Conservation (phyloP, 768 basidiomycete species). For the Podaxis sp. region DNA sequence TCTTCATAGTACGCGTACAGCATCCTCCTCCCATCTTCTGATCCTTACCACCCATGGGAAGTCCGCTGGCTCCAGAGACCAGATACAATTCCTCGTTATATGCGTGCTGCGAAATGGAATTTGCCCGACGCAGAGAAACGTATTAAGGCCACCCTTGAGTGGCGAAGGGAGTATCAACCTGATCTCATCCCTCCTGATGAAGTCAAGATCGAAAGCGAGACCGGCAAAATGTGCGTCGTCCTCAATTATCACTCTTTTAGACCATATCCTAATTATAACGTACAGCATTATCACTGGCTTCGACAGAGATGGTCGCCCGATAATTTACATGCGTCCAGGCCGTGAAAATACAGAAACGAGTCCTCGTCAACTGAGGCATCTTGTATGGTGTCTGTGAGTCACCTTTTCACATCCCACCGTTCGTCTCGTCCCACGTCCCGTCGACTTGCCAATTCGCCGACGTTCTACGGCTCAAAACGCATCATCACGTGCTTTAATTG, state of each 20-base stretch:
- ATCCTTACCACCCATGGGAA: conserved; percentile 79
- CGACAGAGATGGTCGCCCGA: conserved; percentile 82
- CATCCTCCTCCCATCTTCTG: conserved; percentile 60
- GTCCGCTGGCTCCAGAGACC: conserved; percentile 67
- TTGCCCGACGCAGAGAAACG: conserved; percentile 73
- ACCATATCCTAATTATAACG: not conserved
- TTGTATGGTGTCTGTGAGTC: conserved; percentile 83
- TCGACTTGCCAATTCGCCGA: not conserved
- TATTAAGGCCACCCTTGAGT: conserved; percentile 75
- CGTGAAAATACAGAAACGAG: conserved; percentile 80
- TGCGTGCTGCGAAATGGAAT: conserved; percentile 87
- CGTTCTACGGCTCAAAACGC: too few species aligned
- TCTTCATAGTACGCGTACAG: conserved; percentile 60
- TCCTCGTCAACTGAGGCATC: conserved; percentile 77
- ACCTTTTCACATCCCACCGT: not conserved
- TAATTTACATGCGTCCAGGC: conserved; percentile 87
- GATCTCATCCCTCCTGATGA: conserved; percentile 83
- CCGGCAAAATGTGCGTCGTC: conserved; percentile 77
- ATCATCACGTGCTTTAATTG: not conserved
- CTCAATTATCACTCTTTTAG: not conserved
- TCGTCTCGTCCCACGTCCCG: not conserved
- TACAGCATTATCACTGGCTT: conserved; percentile 79
- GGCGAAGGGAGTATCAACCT: conserved; percentile 83
- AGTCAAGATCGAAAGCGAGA: conserved; percentile 75
- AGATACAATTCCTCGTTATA: conserved; percentile 72